Evolutionary conservation across 2,329 filamentous ascomycete species (phyloP).

Genomic region (Colletotrichum graminicola): DNA sequence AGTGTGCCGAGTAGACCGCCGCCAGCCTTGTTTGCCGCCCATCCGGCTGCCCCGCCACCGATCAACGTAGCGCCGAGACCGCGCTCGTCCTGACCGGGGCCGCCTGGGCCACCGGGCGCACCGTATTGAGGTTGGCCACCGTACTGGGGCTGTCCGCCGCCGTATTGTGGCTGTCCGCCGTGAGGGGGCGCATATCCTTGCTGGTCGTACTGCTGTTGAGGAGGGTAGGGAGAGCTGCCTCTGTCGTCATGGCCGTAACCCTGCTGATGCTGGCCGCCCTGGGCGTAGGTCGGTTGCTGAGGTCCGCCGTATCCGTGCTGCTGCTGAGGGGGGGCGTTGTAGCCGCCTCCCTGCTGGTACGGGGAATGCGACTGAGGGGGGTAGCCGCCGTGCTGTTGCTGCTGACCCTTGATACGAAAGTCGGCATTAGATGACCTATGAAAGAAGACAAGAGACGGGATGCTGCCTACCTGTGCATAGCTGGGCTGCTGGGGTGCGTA

Average conservation of each 20-base stretch:
- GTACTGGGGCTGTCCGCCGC: slow-evolving; percentile 34
- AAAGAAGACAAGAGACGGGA: background rate
- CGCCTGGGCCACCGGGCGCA: slow-evolving; percentile 45
- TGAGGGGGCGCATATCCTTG: slow-evolving; percentile 37
- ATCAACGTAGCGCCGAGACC: slow-evolving; percentile 67
- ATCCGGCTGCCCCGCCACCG: slow-evolving; percentile 67
- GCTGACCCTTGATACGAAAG: slow-evolving; percentile 26
- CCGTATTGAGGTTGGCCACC: slow-evolving; percentile 39
- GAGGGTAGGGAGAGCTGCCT: slow-evolving; percentile 38
- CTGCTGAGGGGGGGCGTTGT: slow-evolving; percentile 37
- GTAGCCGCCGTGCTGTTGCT: slow-evolving; percentile 42
- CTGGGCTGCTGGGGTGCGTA: slow-evolving; percentile 45
- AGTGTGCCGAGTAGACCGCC: slow-evolving; percentile 64
- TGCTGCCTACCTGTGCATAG: slow-evolving; percentile 46
- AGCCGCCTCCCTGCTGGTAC: slow-evolving; percentile 43
- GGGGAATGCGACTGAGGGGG: slow-evolving; percentile 42
- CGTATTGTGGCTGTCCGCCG: slow-evolving; percentile 31
- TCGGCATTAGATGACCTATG: background rate
- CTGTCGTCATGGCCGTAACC: slow-evolving; percentile 51
- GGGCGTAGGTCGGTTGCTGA: slow-evolving; percentile 37
- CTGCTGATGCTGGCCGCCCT: slow-evolving; percentile 45
- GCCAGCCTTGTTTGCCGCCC: slow-evolving; percentile 65
- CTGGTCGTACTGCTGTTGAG: slow-evolving; percentile 43
- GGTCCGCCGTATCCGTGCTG: slow-evolving; percentile 40
- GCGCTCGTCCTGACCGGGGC: slow-evolving; percentile 60